phyloP scores from a whole-genome alignment of 1,284 basidiomycete species.

The Ceratobasidium sp. region DNA sequence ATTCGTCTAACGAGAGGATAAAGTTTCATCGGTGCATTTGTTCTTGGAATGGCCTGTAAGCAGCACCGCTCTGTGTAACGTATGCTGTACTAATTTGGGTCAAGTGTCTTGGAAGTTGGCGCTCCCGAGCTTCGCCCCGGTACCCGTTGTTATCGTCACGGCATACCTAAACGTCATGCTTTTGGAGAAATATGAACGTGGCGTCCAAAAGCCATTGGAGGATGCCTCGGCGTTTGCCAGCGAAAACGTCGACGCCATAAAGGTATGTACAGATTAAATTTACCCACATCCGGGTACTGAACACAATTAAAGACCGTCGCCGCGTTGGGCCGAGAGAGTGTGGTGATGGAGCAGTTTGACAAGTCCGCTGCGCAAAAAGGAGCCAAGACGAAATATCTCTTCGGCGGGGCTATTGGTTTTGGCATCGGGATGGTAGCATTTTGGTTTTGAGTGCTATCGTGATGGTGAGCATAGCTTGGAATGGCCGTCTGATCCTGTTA shows the following conservation, averaged over 20 bases:
- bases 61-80: conserved; percentile 49
- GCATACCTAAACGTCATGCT: conserved; percentile 47
- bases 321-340: conserved; percentile 51
- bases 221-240: conserved; percentile 48
- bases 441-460: conserved; percentile 46
- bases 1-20: conserved; percentile 3
- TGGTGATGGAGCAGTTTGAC: conserved; percentile 47
- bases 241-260: conserved; percentile 52
- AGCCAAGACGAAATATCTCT: conserved; percentile 44
- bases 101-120: conserved; percentile 38
- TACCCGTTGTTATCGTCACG: conserved; percentile 19
- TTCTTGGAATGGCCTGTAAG: conserved; percentile 50
- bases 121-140: conserved; percentile 23
- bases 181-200: conserved; percentile 47
- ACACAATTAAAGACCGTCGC: conserved; percentile 46
- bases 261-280: conserved; percentile 21
- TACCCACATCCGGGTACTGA: neutral
- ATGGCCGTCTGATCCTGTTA: neutral
- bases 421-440: conserved; percentile 49
- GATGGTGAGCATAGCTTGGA: conserved; percentile 42
- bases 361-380: conserved; percentile 41
- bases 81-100: neutral
- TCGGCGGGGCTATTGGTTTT: conserved; percentile 48
- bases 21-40: conserved; percentile 49
- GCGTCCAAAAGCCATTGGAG: conserved; percentile 41